These are phyloP conservation scores for Penicillium ochrochloron DNA, from an alignment of 495 filamentous ascomycete genomes.

Conservation along the genomic window DNA sequence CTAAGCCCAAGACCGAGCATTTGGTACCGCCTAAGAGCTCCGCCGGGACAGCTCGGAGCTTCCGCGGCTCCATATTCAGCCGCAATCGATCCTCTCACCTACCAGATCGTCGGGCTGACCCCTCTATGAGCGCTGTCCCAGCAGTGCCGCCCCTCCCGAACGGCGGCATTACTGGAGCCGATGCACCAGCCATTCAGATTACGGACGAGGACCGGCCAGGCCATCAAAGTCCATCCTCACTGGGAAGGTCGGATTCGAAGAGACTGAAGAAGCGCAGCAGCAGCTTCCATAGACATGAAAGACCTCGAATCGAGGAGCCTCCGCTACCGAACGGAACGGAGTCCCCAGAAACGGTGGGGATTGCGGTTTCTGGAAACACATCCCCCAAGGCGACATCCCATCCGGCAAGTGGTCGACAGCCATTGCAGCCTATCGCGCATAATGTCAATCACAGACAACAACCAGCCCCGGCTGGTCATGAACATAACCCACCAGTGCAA, in stretches of 20 bases:
- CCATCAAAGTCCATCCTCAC: slow-evolving; percentile 27
- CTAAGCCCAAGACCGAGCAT: slow-evolving; percentile 29
- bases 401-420: slow-evolving; percentile 40
- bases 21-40: slow-evolving; percentile 69
- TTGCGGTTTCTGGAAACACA: slow-evolving; percentile 43
- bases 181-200: slow-evolving; percentile 54
- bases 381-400: slow-evolving; percentile 28
- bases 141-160: slow-evolving; percentile 27
- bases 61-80: slow-evolving; percentile 77
- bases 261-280: slow-evolving; percentile 52
- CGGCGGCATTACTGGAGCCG: slow-evolving; percentile 22
- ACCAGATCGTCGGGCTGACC: slow-evolving; percentile 36
- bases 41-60: slow-evolving; percentile 69
- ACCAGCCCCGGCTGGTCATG: slow-evolving; percentile 51
- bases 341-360: slow-evolving; percentile 44
- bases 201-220: slow-evolving; percentile 45
- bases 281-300: slow-evolving; percentile 37
- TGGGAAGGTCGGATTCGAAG: slow-evolving; percentile 46
- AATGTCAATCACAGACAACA: slow-evolving; percentile 51
- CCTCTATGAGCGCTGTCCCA: slow-evolving; percentile 19
- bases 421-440: slow-evolving; percentile 53
- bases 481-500: slow-evolving; percentile 54
- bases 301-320: slow-evolving; percentile 22
- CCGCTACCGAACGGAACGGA: slow-evolving; percentile 23
- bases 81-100: slow-evolving; percentile 48